Conservation (phyloP, 495 filamentous ascomycete genomes). For the Penicillium silybi region DNA sequence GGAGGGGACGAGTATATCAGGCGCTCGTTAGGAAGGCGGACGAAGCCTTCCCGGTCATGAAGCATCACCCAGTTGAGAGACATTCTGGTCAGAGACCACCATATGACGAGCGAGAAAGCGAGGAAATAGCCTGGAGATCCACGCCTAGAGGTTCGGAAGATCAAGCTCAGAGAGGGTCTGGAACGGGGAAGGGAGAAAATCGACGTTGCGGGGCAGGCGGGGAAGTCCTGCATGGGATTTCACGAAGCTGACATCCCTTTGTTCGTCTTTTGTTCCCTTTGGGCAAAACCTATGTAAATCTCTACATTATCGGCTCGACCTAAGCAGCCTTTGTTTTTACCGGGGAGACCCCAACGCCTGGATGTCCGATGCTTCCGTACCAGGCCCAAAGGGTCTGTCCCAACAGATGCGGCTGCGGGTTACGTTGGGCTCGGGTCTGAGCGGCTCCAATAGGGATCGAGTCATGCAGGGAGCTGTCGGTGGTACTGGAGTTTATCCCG, state of each 20-base stretch:
- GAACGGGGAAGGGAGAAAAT: constrained; percentile 5
- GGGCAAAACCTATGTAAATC: not conserved
- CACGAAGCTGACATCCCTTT: not conserved
- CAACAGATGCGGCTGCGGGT: not conserved
- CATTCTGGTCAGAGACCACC: constrained; percentile 40
- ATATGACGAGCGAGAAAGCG: not conserved
- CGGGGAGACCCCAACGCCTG: not conserved
- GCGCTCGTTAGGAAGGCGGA: constrained; percentile 66
- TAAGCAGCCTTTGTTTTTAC: not conserved
- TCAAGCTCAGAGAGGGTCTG: not conserved
- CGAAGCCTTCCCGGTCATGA: constrained; percentile 57
- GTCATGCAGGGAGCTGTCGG: not conserved
- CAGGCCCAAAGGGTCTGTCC: not conserved
- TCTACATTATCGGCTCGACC: not conserved
- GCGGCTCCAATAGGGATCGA: not conserved
- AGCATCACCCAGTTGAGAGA: constrained; percentile 85
- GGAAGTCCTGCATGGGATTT: constrained; percentile 8
- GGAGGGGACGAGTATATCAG: constrained; percentile 67
- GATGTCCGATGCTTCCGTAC: not conserved
- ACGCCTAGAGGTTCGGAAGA: not conserved
- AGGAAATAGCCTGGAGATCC: not conserved
- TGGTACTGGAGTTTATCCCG: too few relatives aligned
- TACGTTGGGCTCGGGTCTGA: not conserved
- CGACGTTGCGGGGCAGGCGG: constrained; percentile 27
- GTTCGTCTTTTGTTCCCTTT: not conserved